A percentile compares a stretch with the other conserved stretches of the same genome.
phyloP scores from a whole-genome alignment of 2,329 filamentous ascomycete species.

The Cladosporium sp. region DNA sequence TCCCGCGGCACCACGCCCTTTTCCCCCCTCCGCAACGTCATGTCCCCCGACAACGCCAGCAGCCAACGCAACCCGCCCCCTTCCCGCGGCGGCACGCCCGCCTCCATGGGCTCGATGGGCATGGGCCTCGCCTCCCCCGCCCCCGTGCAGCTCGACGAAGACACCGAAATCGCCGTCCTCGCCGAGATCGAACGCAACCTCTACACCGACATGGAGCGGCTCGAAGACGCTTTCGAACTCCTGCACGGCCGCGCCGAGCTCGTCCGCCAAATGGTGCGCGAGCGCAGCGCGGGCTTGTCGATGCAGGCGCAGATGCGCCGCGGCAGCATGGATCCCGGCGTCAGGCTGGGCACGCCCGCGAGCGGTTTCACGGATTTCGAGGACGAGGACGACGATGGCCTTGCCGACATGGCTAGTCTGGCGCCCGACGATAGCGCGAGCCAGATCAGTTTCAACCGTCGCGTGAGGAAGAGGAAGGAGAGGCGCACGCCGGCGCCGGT shows the following conservation, averaged over 20 bases:
- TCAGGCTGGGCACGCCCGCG: conserved; percentile 41
- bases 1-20: conserved; percentile 49
- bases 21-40: conserved; percentile 26
- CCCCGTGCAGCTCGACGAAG: conserved; percentile 85
- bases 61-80: conserved; percentile 22
- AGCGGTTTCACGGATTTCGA: conserved; percentile 30
- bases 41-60: conserved; percentile 18
- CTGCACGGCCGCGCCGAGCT: conserved; percentile 81
- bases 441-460: conserved; percentile 69
- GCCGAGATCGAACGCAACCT: conserved; percentile 93
- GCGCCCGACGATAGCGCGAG: conserved; percentile 77
- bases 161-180: conserved; percentile 84
- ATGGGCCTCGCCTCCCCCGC: conserved; percentile 39
- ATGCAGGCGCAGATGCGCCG: conserved; percentile 57
- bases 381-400: conserved; percentile 29
- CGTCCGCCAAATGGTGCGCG: conserved; percentile 73
- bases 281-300: conserved; percentile 75
- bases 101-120: conserved; percentile 21
- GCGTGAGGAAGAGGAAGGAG: conserved; percentile 63
- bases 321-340: conserved; percentile 45
- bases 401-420: conserved; percentile 47
- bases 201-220: conserved; percentile 86
- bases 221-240: conserved; percentile 90
- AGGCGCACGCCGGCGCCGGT: conserved; percentile 69
- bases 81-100: conserved; percentile 29